Evolutionary conservation across 1,284 basidiomycete species (phyloP).

Genomic region (Agroathelia rolfsii): DNA sequence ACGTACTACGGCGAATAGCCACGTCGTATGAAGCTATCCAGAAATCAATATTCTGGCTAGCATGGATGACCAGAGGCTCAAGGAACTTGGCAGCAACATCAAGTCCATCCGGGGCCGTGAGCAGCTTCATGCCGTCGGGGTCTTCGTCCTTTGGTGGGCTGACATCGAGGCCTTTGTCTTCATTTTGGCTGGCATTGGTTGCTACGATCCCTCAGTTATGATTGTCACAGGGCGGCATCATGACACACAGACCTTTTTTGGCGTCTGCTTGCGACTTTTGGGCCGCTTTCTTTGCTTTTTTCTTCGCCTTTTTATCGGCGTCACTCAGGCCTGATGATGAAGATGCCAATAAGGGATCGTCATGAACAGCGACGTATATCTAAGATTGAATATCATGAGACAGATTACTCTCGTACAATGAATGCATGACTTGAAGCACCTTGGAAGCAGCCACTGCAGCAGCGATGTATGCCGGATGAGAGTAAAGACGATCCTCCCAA

Average conservation of each 20-base stretch:
- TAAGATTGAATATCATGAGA: slow-evolving; percentile 25
- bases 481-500: slow-evolving; percentile 77
- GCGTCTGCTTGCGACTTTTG: slow-evolving; percentile 24
- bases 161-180: slow-evolving; percentile 71
- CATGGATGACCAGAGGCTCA: slow-evolving; percentile 51
- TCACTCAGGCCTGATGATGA: no score
- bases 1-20: slow-evolving; percentile 55
- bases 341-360: slow-evolving; percentile 65
- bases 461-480: slow-evolving; percentile 68
- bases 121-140: slow-evolving; percentile 67
- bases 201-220: no score
- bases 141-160: slow-evolving; percentile 68
- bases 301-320: slow-evolving; percentile 79
- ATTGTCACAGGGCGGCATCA: no score
- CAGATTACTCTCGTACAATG: no score
- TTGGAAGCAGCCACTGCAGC: slow-evolving; percentile 64
- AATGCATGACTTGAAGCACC: slow-evolving; percentile 31
- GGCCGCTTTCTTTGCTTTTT: slow-evolving; percentile 83
- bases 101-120: slow-evolving; percentile 59
- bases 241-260: slow-evolving; percentile 20
- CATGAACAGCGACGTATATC: slow-evolving; percentile 71
- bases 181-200: slow-evolving; percentile 33
- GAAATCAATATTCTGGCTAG: slow-evolving; percentile 48
- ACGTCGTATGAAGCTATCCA: slow-evolving; percentile 81
- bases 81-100: slow-evolving; percentile 72